phyloP scores from a whole-genome alignment of 108 stramenopile genomes.

The Skeletonema marinoi region DNA sequence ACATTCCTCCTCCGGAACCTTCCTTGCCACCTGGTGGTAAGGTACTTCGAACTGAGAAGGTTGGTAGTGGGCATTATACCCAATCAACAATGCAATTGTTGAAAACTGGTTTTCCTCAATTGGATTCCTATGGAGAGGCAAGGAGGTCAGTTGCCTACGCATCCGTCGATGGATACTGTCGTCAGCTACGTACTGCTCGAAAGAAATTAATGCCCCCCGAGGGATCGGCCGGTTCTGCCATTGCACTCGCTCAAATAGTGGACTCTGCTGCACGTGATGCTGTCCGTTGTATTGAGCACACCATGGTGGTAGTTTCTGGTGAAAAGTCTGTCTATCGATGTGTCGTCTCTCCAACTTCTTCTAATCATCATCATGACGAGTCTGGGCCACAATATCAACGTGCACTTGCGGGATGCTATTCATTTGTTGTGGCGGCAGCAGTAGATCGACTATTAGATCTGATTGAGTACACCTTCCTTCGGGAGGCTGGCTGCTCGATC shows the following conservation, averaged over 20 bases:
- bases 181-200: constrained; percentile 65
- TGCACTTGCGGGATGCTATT: constrained; percentile 72
- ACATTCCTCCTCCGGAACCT: constrained; percentile 49
- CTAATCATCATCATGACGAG: constrained; percentile 18
- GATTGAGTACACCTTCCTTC: constrained; percentile 84
- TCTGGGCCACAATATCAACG: constrained; percentile 61
- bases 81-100: constrained; percentile 54
- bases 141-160: constrained; percentile 68
- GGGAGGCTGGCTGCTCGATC: constrained; percentile 58
- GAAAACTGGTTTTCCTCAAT: constrained; percentile 76
- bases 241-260: constrained; percentile 43
- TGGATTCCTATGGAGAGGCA: constrained; percentile 87
- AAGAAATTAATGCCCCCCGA: constrained; percentile 50
- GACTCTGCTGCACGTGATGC: constrained; percentile 83
- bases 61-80: constrained; percentile 75
- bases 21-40: constrained; percentile 57
- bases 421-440: constrained; percentile 65
- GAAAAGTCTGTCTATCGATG: constrained; percentile 79
- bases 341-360: constrained; percentile 63
- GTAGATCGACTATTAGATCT: constrained; percentile 85
- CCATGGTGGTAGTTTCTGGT: constrained; percentile 84
- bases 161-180: constrained; percentile 72
- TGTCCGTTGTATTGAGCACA: constrained; percentile 85
- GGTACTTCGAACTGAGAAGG: constrained; percentile 80
- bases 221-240: constrained; percentile 7